Conservation (phyloP, 306 rosid genomes). For the Glycine latifolia region DNA sequence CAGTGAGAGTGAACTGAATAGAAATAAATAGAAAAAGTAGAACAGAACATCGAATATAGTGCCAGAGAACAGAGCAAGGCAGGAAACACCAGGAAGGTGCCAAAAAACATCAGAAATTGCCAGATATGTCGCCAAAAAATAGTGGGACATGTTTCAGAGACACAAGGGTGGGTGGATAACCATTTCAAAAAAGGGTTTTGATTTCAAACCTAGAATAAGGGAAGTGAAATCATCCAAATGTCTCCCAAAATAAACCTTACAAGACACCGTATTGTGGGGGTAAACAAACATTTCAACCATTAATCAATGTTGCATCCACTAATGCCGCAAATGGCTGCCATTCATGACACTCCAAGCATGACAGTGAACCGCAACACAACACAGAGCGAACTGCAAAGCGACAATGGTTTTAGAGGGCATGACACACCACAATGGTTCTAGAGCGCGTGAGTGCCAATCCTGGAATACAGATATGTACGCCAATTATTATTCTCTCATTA, state of each 20-base stretch:
- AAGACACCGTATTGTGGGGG: not conserved
- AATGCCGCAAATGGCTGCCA: not conserved
- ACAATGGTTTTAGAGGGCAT: not conserved
- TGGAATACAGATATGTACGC: not conserved
- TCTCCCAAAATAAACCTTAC: not conserved
- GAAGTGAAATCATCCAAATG: not conserved
- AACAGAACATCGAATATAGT: not conserved
- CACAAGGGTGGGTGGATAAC: not conserved
- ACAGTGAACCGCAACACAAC: no score
- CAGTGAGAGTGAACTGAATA: not conserved
- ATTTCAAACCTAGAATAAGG: not conserved
- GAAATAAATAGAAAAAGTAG: not conserved
- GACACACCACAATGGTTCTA: not conserved
- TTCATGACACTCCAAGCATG: not conserved
- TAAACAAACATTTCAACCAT: not conserved
- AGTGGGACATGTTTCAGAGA: not conserved
- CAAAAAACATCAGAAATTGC: not conserved
- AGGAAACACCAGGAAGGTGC: not conserved
- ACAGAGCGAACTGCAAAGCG: no score
- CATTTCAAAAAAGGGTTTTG: not conserved
- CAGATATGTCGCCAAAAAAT: not conserved
- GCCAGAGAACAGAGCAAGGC: not conserved
- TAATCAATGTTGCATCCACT: not conserved
- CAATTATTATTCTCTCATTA: not conserved
- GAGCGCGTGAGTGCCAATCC: not conserved